Percentiles rank a stretch among this genome's conserved stretches.
Conservation (phyloP, 768 basidiomycete species). For the Butyriboletus loyo region DNA sequence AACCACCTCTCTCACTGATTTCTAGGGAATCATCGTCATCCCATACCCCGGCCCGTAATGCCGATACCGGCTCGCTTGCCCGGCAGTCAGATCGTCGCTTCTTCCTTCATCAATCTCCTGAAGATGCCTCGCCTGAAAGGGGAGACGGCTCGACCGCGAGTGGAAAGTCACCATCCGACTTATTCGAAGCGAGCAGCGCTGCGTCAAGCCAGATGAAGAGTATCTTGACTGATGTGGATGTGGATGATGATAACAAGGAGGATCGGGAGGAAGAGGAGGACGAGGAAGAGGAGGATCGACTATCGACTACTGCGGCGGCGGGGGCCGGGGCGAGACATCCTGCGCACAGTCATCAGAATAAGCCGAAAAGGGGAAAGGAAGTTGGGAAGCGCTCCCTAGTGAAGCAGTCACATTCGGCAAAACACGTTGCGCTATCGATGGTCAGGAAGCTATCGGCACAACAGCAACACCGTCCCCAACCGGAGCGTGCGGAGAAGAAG, state of each 20-base stretch:
- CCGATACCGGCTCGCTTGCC: slow-evolving; percentile 27
- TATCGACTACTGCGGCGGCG: slow-evolving; percentile 13
- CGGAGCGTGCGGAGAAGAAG: slow-evolving; percentile 21
- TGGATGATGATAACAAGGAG: slow-evolving; percentile 14
- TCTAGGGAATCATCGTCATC: slow-evolving; percentile 2
- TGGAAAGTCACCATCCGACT: slow-evolving; percentile 33
- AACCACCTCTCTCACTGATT: slow-evolving; percentile 12
- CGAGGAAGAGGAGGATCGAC: slow-evolving; percentile 19
- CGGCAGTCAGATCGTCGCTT: slow-evolving; percentile 41
- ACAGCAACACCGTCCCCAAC: slow-evolving; percentile 18
- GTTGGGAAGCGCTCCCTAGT: slow-evolving; percentile 24
- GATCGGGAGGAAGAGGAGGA: slow-evolving; percentile 12
- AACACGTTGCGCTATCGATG: slow-evolving; percentile 28
- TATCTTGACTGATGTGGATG: slow-evolving; percentile 19
- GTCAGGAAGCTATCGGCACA: slow-evolving; percentile 26
- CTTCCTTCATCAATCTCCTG: slow-evolving; percentile 46
- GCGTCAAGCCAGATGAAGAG: slow-evolving; percentile 32
- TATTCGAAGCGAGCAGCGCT: slow-evolving; percentile 34
- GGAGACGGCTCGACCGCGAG: slow-evolving; percentile 30
- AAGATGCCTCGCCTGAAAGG: slow-evolving; percentile 36
- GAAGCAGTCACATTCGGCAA: slow-evolving; percentile 30
- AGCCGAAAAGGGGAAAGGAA: slow-evolving; percentile 35
- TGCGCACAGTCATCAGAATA: slow-evolving; percentile 18
- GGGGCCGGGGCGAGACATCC: slow-evolving; percentile 8
- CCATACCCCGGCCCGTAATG: slow-evolving; percentile 5